Conservation (phyloP, 148 eudicot species). For the Heliosperma pusillum region DNA sequence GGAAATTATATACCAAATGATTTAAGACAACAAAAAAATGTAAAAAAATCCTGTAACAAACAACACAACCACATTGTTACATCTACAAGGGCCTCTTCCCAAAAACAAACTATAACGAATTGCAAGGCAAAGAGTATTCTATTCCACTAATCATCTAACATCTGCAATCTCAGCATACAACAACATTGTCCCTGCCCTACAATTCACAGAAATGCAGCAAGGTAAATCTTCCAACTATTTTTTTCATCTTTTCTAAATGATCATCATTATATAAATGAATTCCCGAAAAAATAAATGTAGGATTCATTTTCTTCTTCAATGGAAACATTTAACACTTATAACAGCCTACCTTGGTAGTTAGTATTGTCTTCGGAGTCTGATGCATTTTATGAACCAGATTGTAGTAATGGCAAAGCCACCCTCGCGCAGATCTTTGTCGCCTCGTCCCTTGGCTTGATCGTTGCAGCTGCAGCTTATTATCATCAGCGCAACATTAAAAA, state of each 20-base stretch:
- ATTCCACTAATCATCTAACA: slow-evolving; percentile 32
- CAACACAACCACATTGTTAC: background rate
- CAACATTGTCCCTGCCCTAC: slow-evolving; percentile 7
- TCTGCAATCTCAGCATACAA: slow-evolving; percentile 20
- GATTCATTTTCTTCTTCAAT: slow-evolving; percentile 15
- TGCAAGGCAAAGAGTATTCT: slow-evolving; percentile 38
- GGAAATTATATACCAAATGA: no score
- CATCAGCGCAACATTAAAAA: slow-evolving; percentile 43
- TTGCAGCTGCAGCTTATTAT: slow-evolving; percentile 50
- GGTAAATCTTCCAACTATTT: slow-evolving; percentile 17
- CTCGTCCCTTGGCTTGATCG: slow-evolving; percentile 55
- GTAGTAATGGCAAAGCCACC: slow-evolving; percentile 31
- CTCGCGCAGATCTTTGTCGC: slow-evolving; percentile 48
- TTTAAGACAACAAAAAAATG: no score
- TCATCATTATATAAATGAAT: background rate
- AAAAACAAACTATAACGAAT: slow-evolving; percentile 15
- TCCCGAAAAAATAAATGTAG: background rate
- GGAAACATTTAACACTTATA: slow-evolving; percentile 20
- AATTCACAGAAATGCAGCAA: slow-evolving; percentile 29
- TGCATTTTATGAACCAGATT: slow-evolving; percentile 27
- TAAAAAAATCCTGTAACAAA: background rate
- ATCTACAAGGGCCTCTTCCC: background rate
- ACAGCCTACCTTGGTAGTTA: slow-evolving; percentile 15
- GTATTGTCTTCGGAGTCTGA: slow-evolving; percentile 7
- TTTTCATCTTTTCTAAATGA: background rate